Conservation (phyloP, 75 land plant species). For the Sequoia sempervirens region DNA sequence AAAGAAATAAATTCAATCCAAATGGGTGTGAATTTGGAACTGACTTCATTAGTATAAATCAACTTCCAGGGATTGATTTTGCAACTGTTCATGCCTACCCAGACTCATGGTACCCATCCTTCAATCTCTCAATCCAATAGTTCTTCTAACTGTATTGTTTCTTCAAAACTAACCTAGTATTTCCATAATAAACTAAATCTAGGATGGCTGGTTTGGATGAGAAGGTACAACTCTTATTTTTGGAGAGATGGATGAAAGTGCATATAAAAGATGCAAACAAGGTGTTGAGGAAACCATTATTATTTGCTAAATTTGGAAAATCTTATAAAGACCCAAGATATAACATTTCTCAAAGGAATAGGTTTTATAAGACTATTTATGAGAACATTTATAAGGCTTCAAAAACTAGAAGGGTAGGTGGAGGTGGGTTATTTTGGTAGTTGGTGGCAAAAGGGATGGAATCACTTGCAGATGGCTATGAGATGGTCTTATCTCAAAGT, state of each 20-base stretch:
- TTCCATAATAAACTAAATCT: too few relatives aligned
- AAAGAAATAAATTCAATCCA: too few relatives aligned
- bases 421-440: slow-evolving; percentile 49
- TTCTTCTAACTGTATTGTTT: too few relatives aligned
- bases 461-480: background rate
- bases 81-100: too few relatives aligned
- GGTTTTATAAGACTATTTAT: slow-evolving; percentile 20
- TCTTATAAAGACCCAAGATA: slow-evolving; percentile 11
- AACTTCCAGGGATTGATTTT: too few relatives aligned
- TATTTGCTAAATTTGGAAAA: slow-evolving; percentile 52
- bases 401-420: slow-evolving; percentile 13
- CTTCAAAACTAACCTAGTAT: background rate
- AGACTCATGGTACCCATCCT: too few relatives aligned
- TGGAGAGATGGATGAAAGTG: slow-evolving; percentile 32
- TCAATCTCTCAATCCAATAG: too few relatives aligned
- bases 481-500: slow-evolving; percentile 26
- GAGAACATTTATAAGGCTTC: slow-evolving; percentile 26
- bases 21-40: too few relatives aligned
- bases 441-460: slow-evolving; percentile 13
- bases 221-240: slow-evolving; percentile 24
- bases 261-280: slow-evolving; percentile 32
- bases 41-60: too few relatives aligned
- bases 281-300: slow-evolving; percentile 37
- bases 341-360: slow-evolving; percentile 11
- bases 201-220: slow-evolving; percentile 16